Base-by-base conservation (phyloP, 1,139 yeast genomes). In the Kodamaea plutei region DNA sequence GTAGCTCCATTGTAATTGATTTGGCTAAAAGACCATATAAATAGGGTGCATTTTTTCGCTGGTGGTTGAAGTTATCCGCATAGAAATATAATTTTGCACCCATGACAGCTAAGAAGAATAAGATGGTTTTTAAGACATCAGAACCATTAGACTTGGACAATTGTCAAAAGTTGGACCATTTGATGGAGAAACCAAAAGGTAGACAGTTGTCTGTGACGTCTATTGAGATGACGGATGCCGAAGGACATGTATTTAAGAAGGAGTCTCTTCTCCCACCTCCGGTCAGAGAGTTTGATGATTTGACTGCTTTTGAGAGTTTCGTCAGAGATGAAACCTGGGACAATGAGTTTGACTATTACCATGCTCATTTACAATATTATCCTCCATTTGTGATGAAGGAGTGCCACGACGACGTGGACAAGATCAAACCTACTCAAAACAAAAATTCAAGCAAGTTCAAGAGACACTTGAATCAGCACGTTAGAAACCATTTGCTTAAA, bases 261-360 rank as follows among this genome's bases (percentile, higher is more conserved):
- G 48, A 52, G 28, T 50, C 61, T 15, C 56, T 66, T 41, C 51
- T 48, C 24, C 67, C 70, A 20, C 73, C 74, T 17, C 67, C 71
- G 34, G 45, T 57, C 39, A 55, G 64, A 33, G 71, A 67, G 30
- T 82, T 82, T 56, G 89, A 82, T 31, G 82, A 76, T 38, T 59
- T 82, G 44, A 67, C 64, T 11, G 66, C 75, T 13, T 81, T 82
- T 49, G 85, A 79, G 52, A 68, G 69, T 28, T 82, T 65, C 53
- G 64, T 82, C 38, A 69, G 78, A 48, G 85, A 79, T 48, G 88
- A 79, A 50, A 76, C 84, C 8, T 80, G 84, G 74, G 89, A 81
- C 53, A 79, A 81, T 38, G 88, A 80, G 38, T 79, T 72, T 49
- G 84, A 77, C 49, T 73, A 76, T 48, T 64, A 78, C 46, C 84